phyloP scores from a whole-genome alignment of 1,139 yeast species.

The Debaryomycetaceae sp. region DNA sequence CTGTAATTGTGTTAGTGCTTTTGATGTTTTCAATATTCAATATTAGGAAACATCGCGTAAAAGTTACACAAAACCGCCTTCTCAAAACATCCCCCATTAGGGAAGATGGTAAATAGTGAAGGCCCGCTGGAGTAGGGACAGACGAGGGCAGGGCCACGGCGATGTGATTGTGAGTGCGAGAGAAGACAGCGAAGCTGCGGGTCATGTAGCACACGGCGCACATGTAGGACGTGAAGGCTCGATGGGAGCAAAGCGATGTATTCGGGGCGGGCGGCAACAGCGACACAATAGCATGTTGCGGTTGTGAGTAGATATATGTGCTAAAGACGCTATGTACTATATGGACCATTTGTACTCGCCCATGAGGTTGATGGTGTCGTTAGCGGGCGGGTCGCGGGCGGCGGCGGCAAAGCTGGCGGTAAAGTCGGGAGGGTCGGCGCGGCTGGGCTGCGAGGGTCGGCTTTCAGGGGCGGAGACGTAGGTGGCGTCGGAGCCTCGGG shows the following conservation, averaged over 20 bases:
- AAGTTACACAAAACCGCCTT: slow-evolving; percentile 5
- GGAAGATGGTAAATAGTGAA: neutral
- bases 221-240: no score
- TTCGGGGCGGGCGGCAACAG: neutral
- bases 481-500: neutral
- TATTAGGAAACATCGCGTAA: slow-evolving; percentile 7
- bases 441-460: slow-evolving; percentile 3
- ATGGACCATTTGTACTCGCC: slow-evolving; percentile 33
- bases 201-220: no score
- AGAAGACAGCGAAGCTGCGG: neutral
- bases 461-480: neutral
- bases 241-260: neutral
- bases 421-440: slow-evolving; percentile 11
- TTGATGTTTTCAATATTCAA: slow-evolving; percentile 5
- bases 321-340: slow-evolving; percentile 5
- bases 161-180: neutral
- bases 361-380: slow-evolving; percentile 26
- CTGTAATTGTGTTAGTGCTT: slow-evolving; percentile 2
- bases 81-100: slow-evolving; percentile 3
- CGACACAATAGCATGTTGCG: neutral
- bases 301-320: no score
- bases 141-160: neutral
- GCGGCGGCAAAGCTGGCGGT: slow-evolving; percentile 1
- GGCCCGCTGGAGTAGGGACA: neutral
- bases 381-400: neutral